Evolutionary conservation across 2,329 filamentous ascomycete species (phyloP).

Genomic region (Hypoxylon sp.): DNA sequence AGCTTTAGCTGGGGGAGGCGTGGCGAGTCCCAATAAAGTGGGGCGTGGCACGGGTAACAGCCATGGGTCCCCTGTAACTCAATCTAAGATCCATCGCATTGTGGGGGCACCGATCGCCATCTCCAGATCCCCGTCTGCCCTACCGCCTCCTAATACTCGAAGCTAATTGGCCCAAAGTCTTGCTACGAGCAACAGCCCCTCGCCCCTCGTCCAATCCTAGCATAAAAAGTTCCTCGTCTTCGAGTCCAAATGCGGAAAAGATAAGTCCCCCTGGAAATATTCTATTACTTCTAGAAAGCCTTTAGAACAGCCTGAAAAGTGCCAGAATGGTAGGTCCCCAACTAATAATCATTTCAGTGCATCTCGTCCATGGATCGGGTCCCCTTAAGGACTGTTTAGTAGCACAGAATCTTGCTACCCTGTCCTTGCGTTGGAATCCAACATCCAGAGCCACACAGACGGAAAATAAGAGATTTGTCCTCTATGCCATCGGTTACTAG

Average conservation of each 20-base stretch:
- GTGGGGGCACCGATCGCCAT: constrained; percentile 3
- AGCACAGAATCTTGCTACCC: too few relatives aligned
- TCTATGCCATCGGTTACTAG: background rate
- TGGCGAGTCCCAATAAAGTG: too few relatives aligned
- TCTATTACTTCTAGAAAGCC: constrained; percentile 4
- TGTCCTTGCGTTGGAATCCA: background rate
- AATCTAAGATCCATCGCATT: background rate
- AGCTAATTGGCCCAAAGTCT: constrained; percentile 7
- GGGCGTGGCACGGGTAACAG: background rate
- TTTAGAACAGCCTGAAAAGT: background rate
- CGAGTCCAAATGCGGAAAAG: background rate
- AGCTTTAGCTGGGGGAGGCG: too few relatives aligned
- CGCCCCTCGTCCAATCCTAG: background rate
- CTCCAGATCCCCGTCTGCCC: constrained; percentile 4
- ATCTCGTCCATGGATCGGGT: too few relatives aligned
- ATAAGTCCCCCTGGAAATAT: background rate
- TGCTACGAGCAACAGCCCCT: background rate
- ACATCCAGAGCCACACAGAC: background rate
- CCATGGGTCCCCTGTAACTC: constrained; percentile 11
- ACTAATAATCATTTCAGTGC: background rate
- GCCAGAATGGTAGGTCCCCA: background rate
- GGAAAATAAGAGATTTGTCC: background rate
- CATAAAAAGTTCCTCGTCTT: constrained; percentile 1
- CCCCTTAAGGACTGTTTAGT: too few relatives aligned
- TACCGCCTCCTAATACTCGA: constrained; percentile 5